phyloP scores from a whole-genome alignment of 164 flowering plant genomes.

The Aristolochia contorta region DNA sequence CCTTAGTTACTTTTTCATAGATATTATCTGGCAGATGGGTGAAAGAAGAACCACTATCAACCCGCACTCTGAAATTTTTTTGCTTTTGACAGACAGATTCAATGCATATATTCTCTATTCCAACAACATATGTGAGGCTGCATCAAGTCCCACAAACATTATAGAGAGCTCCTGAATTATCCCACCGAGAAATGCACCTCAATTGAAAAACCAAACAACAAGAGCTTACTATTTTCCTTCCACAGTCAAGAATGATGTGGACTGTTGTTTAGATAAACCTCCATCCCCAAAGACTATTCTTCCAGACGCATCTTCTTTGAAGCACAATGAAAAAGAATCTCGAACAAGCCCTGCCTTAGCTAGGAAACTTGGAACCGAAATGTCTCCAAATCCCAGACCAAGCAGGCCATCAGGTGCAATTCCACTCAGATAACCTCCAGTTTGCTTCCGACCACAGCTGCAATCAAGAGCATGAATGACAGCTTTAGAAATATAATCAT shows the following conservation, averaged over 20 bases:
- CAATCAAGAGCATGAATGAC: slow-evolving; percentile 6
- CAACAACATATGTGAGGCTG: slow-evolving; percentile 65
- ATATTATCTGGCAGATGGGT: slow-evolving; percentile 62
- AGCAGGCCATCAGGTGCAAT: slow-evolving; percentile 97
- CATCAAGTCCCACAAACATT: slow-evolving; percentile 11
- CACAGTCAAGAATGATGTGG: slow-evolving; percentile 57
- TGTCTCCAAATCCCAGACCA: slow-evolving; percentile 79
- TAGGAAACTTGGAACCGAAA: slow-evolving; percentile 78
- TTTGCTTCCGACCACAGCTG: slow-evolving; percentile 94
- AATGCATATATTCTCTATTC: slow-evolving; percentile 63
- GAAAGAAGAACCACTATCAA: slow-evolving; percentile 91
- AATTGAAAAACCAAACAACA: not conserved
- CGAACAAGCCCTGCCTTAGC: slow-evolving; percentile 64
- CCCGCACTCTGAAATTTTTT: slow-evolving; percentile 44
- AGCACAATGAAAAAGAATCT: slow-evolving; percentile 84
- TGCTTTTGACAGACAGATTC: slow-evolving; percentile 50
- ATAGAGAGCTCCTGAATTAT: not conserved
- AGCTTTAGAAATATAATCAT: not conserved
- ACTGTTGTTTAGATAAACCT: slow-evolving; percentile 51
- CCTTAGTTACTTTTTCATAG: slow-evolving; percentile 41
- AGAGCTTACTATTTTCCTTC: slow-evolving; percentile 54
- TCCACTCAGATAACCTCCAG: slow-evolving; percentile 80
- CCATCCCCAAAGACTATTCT: slow-evolving; percentile 86
- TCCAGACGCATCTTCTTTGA: slow-evolving; percentile 69
- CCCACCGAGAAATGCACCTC: not conserved